Base-by-base conservation (phyloP, 257 asterid species). In the Primulina tabacum region DNA sequence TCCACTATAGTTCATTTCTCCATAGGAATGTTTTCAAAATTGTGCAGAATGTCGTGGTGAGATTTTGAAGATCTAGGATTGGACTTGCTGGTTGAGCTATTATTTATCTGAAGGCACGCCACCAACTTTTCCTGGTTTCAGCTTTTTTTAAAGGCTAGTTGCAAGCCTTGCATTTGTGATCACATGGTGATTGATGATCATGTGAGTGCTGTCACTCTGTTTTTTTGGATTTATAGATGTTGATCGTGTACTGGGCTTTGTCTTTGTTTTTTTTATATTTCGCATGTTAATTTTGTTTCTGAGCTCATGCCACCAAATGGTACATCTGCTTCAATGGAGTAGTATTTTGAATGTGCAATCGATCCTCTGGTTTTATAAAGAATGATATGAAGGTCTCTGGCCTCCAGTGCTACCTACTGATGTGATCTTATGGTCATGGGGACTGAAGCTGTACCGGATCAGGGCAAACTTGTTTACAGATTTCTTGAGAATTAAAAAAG, bases 191-290 rank as follows among this genome's bases (percentile, higher is more conserved):
- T 69, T 32, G 30, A 65, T 32, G 26, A 65, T 37, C 52, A 32
- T 62, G 74, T 75, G 75, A 63, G 74, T 70, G 53, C 53, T 70
- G 40, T 71, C 35, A 4, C 37, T 59, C 20, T 26, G 18, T 56
- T 28, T 71, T 10, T 16, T 59, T 60, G 67, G 34, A 57, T 43
- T 58, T 80, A 33, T 61, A 66, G 64, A 65, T 73, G 47, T 67
- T 35, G 55, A 64, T 57, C 60, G 4, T 78, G 43, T 30, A 65
- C 69, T 67, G 33, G 17, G 12, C 70, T 57, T 32, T 34, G 55
- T 47, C 16, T 24, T 55, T 20, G 66, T 50, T 28, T 38, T 21
- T 21, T 24, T 11, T 40, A 14, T 33, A 55, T 34, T 57, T 66
- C 17, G 38, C 53, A 73, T 64, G 67, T 61, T 60, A 62, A 7